phyloP scores from a whole-genome alignment of 257 asterid genomes.

The Ophiorrhiza pumila region DNA sequence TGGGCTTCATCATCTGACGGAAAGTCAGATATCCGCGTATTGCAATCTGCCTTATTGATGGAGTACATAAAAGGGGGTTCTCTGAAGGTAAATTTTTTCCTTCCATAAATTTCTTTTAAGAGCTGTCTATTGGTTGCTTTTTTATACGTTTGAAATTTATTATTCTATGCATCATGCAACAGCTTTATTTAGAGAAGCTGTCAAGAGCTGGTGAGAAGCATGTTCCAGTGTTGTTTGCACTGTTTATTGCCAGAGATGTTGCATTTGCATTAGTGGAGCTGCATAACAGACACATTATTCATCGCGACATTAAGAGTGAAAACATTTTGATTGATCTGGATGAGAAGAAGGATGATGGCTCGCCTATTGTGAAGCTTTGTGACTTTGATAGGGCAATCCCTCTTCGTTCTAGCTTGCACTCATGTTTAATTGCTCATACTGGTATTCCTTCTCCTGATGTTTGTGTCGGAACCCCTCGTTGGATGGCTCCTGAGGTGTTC shows the following conservation, averaged over 20 bases:
- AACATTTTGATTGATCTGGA: conserved; percentile 79
- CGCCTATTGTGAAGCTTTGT: conserved; percentile 80
- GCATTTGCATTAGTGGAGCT: conserved; percentile 70
- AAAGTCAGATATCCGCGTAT: conserved; percentile 44
- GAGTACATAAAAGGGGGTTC: conserved; percentile 93
- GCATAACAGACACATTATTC: conserved; percentile 74
- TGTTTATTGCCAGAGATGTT: conserved; percentile 71
- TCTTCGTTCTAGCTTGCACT: conserved; percentile 66
- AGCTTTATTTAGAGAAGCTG: conserved; percentile 66
- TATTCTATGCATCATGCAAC: conserved; percentile 21
- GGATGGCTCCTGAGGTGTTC: conserved; percentile 96
- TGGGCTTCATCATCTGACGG: conserved; percentile 61
- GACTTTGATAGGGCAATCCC: conserved; percentile 92
- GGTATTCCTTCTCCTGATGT: conserved; percentile 83
- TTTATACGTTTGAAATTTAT: conserved; percentile 1
- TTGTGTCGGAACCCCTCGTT: conserved; percentile 95
- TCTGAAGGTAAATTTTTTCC: conserved; percentile 51
- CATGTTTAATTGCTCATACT: conserved; percentile 82
- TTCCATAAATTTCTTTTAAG: not conserved
- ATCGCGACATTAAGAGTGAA: conserved; percentile 89
- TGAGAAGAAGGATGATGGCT: conserved; percentile 57
- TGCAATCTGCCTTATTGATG: conserved; percentile 77
- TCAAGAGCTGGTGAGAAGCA: conserved; percentile 50
- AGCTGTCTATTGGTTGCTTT: not conserved
- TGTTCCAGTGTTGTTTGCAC: conserved; percentile 45